phyloP scores from a whole-genome alignment of 345 rosid species.

The Eucalyptus paniculata region DNA sequence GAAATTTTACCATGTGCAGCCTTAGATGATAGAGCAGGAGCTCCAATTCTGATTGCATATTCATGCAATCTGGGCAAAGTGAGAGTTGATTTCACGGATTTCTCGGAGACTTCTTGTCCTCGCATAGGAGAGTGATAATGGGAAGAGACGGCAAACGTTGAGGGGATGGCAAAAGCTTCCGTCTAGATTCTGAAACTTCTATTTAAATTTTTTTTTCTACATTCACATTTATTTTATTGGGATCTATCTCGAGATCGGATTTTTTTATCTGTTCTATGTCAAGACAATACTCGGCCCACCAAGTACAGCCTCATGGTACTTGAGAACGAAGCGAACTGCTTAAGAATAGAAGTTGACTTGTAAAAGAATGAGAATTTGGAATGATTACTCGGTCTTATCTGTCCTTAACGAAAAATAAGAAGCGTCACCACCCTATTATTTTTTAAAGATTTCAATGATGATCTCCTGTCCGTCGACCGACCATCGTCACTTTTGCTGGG shows the following conservation, averaged over 20 bases:
- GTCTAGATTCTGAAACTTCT: neutral
- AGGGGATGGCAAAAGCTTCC: neutral
- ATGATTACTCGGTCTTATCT: neutral
- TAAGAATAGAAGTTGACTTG: neutral
- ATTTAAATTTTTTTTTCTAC: neutral
- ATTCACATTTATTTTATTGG: neutral
- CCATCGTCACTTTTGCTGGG: neutral
- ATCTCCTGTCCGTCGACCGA: neutral
- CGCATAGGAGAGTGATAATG: too few species aligned
- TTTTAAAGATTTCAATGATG: neutral
- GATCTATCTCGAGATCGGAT: neutral
- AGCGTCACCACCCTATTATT: neutral
- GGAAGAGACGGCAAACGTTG: neutral
- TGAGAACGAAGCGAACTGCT: too few species aligned
- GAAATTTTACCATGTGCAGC: rapidly evolving
- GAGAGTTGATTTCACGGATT: too few species aligned
- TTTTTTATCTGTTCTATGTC: neutral
- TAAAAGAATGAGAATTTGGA: neutral
- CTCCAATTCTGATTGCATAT: too few species aligned
- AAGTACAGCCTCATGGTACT: neutral
- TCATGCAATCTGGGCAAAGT: too few species aligned
- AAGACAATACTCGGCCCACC: neutral
- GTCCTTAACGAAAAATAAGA: neutral
- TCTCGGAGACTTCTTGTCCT: too few species aligned
- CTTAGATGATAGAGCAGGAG: too few species aligned